phyloP scores from a whole-genome alignment of 257 asterid genomes.

The Penstemon newberryi region DNA sequence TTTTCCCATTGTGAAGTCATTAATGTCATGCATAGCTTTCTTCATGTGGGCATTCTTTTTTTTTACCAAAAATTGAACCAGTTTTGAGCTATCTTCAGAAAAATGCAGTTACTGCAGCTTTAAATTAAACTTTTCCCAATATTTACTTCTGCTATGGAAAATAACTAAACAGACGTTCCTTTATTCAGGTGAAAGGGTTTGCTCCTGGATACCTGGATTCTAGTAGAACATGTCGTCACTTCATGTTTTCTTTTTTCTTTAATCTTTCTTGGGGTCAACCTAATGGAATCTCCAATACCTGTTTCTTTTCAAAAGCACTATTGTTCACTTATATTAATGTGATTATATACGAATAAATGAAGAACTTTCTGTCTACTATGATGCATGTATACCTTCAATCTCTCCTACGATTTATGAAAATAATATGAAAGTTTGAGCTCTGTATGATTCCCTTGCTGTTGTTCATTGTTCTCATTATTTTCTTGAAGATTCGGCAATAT shows the following conservation, averaged over 20 bases:
- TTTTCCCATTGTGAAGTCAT: constrained; percentile 9
- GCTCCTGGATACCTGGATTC: constrained; percentile 6
- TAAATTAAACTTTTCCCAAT: background rate
- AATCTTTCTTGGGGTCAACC: background rate
- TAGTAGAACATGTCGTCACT: background rate
- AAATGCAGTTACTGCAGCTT: constrained; percentile 12
- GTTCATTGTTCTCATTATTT: constrained; percentile 11
- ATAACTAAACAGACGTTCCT: background rate
- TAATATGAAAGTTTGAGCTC: constrained; percentile 5
- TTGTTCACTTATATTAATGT: background rate
- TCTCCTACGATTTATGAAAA: constrained; percentile 8
- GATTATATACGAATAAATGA: background rate
- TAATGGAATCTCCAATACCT: constrained; percentile 5
- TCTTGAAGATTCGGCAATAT: constrained; percentile 79
- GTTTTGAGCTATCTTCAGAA: constrained; percentile 18
- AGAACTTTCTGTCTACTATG: constrained; percentile 7
- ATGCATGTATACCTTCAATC: background rate
- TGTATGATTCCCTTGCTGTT: constrained; percentile 16
- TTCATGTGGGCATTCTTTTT: constrained; percentile 1
- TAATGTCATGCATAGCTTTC: constrained; percentile 6
- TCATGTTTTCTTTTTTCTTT: constrained; percentile 10
- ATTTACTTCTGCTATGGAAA: background rate
- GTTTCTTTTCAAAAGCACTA: constrained; percentile 11
- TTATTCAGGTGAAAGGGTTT: background rate
- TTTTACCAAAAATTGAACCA: constrained; percentile 16